Evolutionary conservation across 208 protist genomes (phyloP).

Genomic region (Acanthamoeba lenticulata): DNA sequence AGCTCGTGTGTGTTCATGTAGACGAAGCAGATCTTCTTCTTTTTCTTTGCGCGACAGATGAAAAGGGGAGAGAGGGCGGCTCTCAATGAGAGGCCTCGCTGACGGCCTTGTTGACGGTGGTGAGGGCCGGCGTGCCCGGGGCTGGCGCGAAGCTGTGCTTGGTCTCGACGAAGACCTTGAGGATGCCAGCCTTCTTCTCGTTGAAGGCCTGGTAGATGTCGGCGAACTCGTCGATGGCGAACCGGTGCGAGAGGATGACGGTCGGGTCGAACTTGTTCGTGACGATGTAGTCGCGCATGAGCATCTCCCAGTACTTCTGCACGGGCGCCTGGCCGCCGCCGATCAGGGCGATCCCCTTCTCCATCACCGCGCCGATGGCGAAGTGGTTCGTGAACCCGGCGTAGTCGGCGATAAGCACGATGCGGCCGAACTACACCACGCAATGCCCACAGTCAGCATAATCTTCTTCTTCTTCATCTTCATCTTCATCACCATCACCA

Average conservation of each 20-base stretch:
- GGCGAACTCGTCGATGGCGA: not conserved
- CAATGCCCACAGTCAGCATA: not conserved
- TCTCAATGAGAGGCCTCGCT: not conserved
- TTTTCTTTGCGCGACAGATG: no score
- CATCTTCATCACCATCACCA: conserved; percentile 24
- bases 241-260: conserved; percentile 66
- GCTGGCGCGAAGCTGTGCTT: not conserved
- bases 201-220: conserved; percentile 75
- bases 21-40: no score
- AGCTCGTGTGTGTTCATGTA: no score
- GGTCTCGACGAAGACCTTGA: conserved; percentile 24
- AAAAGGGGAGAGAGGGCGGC: no score
- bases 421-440: conserved; percentile 20
- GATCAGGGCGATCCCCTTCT: conserved; percentile 68
- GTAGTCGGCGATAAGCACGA: conserved; percentile 77
- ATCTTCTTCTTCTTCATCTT: conserved; percentile 68
- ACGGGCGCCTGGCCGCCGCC: conserved; percentile 38
- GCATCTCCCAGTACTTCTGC: conserved; percentile 75
- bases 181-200: conserved; percentile 64
- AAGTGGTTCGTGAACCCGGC: conserved; percentile 76
- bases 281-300: conserved; percentile 51
- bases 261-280: conserved; percentile 69
- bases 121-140: not conserved
- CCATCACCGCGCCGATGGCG: conserved; percentile 76
- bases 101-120: not conserved